phyloP scores from a whole-genome alignment of 306 rosid species.

The Prunus salicina region DNA sequence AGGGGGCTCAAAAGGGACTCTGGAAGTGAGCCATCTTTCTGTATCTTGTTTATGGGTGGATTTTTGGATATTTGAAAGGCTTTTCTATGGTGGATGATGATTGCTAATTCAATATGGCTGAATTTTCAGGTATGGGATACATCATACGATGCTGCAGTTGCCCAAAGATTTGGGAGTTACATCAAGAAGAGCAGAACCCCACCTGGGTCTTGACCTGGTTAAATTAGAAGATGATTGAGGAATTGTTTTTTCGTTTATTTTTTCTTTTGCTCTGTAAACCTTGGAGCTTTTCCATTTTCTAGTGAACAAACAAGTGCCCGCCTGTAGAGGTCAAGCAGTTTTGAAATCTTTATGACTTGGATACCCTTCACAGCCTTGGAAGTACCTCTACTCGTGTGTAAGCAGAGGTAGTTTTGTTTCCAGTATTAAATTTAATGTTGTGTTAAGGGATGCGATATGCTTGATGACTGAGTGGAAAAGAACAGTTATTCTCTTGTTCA shows the following conservation, averaged over 20 bases:
- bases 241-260: neutral
- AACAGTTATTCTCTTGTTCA: neutral
- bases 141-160: constrained; percentile 44
- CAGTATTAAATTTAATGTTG: neutral
- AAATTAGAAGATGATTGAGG: neutral
- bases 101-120: neutral
- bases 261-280: neutral
- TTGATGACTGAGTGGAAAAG: no score
- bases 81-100: constrained; percentile 8
- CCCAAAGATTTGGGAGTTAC: constrained; percentile 46
- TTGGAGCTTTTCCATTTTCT: neutral
- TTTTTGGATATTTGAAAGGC: neutral
- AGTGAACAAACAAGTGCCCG: neutral
- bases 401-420: neutral
- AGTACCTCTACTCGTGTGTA: neutral
- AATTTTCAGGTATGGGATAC: constrained; percentile 73
- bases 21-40: constrained; percentile 52
- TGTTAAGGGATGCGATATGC: neutral
- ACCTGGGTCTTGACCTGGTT: constrained; percentile 29
- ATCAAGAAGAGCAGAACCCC: constrained; percentile 32
- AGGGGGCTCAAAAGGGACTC: constrained; percentile 81
- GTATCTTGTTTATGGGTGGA: neutral
- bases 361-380: neutral
- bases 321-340: neutral
- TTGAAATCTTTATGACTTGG: neutral